Evolutionary conservation across 352 stramenopile genomes (phyloP).

Genomic region (Phytophthora kernoviae): DNA sequence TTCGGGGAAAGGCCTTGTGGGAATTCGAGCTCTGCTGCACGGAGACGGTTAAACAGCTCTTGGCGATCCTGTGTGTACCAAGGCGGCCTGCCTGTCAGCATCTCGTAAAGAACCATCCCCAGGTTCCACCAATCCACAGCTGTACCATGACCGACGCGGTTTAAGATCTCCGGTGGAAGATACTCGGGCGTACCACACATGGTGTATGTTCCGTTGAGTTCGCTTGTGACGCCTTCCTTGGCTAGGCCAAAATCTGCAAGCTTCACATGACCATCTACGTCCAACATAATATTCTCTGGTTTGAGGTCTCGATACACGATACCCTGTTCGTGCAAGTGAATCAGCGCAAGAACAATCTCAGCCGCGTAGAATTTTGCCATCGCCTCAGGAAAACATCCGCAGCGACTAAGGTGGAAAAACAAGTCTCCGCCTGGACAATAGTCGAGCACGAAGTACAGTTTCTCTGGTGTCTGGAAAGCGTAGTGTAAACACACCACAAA

Average conservation of each 20-base stretch:
- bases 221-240: slow-evolving; percentile 74
- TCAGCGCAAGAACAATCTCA: slow-evolving; percentile 85
- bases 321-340: slow-evolving; percentile 85
- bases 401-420: slow-evolving; percentile 81
- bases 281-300: slow-evolving; percentile 88
- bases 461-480: slow-evolving; percentile 86
- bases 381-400: slow-evolving; percentile 77
- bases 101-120: slow-evolving; percentile 85
- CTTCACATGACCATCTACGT: slow-evolving; percentile 85
- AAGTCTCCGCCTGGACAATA: slow-evolving; percentile 87
- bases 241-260: slow-evolving; percentile 83
- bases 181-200: slow-evolving; percentile 91
- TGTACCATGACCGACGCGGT: slow-evolving; percentile 73
- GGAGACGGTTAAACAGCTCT: slow-evolving; percentile 72
- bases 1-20: slow-evolving; percentile 65
- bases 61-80: slow-evolving; percentile 86
- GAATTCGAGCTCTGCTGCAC: slow-evolving; percentile 74
- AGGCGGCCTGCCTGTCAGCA: slow-evolving; percentile 75
- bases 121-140: slow-evolving; percentile 89
- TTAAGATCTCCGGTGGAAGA: slow-evolving; percentile 82
- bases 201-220: slow-evolving; percentile 80
- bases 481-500: slow-evolving; percentile 91
- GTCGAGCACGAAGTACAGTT: slow-evolving; percentile 88
- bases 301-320: slow-evolving; percentile 88
- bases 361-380: slow-evolving; percentile 87